Conservation (phyloP, 768 basidiomycete species). For the Candolleomyces aberdarensis region DNA sequence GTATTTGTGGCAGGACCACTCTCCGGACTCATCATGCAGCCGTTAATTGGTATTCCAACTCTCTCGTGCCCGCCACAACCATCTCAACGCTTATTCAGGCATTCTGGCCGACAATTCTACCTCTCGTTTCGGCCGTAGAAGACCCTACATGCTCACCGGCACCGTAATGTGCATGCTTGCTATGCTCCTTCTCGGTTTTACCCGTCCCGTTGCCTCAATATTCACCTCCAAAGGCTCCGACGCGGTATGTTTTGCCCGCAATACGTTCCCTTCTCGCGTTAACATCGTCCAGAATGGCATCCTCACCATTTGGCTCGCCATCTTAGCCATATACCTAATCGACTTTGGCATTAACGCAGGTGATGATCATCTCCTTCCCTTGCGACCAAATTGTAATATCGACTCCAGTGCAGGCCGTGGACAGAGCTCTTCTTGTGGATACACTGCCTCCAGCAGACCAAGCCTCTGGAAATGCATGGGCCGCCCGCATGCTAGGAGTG, state of each 20-base stretch:
- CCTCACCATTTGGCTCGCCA: constrained; percentile 75
- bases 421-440: constrained; percentile 89
- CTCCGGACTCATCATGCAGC: constrained; percentile 89
- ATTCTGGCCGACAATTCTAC: constrained; percentile 82
- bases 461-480: constrained; percentile 91
- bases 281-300: constrained; percentile 36
- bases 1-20: constrained; percentile 93
- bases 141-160: constrained; percentile 82
- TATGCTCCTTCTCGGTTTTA: constrained; percentile 83
- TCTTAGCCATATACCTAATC: constrained; percentile 49
- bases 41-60: constrained; percentile 66
- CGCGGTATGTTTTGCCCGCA: constrained; percentile 20
- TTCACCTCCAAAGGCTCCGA: constrained; percentile 33
- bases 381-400: constrained; percentile 2
- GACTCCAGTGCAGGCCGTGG: constrained; percentile 76
- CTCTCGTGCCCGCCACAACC: not conserved
- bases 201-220: constrained; percentile 59
- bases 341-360: constrained; percentile 59
- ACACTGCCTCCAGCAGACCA: constrained; percentile 72
- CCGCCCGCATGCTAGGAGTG: constrained; percentile 85
- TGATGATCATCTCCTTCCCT: constrained; percentile 14
- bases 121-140: constrained; percentile 77
- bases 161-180: constrained; percentile 63
- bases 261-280: not conserved
- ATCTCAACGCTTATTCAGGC: constrained; percentile 32